These are phyloP conservation scores for Stellera chamaejasme DNA, from an alignment of 345 rosid species.

Conservation along the genomic window DNA sequence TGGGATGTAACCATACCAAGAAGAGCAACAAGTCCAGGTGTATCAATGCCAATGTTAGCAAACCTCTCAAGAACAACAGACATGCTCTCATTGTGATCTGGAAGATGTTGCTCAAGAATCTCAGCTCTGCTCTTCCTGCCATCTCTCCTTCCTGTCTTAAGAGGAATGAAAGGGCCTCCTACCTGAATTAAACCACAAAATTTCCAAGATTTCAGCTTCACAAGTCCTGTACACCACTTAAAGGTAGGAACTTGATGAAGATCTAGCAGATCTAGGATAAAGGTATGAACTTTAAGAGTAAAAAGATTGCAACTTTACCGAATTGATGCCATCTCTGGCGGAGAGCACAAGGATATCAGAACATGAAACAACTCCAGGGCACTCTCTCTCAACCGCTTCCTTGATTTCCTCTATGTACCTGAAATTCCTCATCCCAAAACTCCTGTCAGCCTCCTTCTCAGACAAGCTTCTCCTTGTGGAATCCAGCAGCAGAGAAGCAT, in stretches of 20 bases:
- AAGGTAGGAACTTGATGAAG: too few relatives aligned
- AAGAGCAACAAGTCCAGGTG: slow-evolving; percentile 75
- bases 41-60: slow-evolving; percentile 63
- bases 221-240: too few relatives aligned
- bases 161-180: slow-evolving; percentile 86
- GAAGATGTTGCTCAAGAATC: slow-evolving; percentile 63
- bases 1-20: slow-evolving; percentile 26
- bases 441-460: slow-evolving; percentile 94
- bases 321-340: slow-evolving; percentile 77
- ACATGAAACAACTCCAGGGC: slow-evolving; percentile 91
- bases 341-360: slow-evolving; percentile 83
- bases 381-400: slow-evolving; percentile 93
- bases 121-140: slow-evolving; percentile 85
- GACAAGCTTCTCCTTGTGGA: slow-evolving; percentile 89
- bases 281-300: not conserved
- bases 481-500: slow-evolving; percentile 93
- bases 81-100: slow-evolving; percentile 91
- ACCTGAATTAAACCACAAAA: slow-evolving; percentile 39
- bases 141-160: slow-evolving; percentile 92
- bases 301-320: slow-evolving; percentile 27
- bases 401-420: slow-evolving; percentile 87
- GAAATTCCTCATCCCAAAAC: slow-evolving; percentile 91
- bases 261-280: too few relatives aligned
- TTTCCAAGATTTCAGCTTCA: not conserved
- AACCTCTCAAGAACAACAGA: slow-evolving; percentile 81